phyloP scores from a whole-genome alignment of 257 asterid genomes.

The Salvia rosmarinus region DNA sequence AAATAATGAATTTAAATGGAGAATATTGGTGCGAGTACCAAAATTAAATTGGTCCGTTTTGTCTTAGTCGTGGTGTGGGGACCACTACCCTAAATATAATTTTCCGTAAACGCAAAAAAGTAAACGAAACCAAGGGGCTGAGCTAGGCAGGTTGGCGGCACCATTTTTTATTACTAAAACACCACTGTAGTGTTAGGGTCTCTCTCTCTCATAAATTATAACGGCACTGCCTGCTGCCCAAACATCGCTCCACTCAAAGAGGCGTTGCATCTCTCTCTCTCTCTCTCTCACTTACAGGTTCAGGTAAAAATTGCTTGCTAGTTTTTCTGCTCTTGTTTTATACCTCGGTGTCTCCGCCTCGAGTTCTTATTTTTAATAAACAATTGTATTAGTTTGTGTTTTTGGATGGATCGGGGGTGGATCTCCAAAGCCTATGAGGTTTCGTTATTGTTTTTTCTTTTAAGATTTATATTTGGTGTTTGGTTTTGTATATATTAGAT shows the following conservation, averaged over 20 bases:
- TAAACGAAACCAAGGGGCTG: slow-evolving; percentile 37
- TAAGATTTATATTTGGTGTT: not conserved
- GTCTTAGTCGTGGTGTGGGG: not conserved
- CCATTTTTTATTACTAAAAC: not conserved
- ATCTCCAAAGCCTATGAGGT: slow-evolving; percentile 28
- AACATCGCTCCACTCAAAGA: not conserved
- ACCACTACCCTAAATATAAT: not conserved
- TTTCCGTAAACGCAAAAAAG: not conserved
- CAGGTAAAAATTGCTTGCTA: slow-evolving; percentile 12
- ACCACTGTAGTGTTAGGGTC: slow-evolving; percentile 8
- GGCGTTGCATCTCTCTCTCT: slow-evolving; percentile 11
- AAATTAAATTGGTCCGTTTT: too few species aligned
- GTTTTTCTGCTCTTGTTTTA: slow-evolving; percentile 12
- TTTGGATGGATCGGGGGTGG: slow-evolving; percentile 29
- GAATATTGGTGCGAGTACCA: too few species aligned
- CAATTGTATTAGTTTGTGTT: not conserved
- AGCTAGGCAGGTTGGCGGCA: slow-evolving; percentile 30
- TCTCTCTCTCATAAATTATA: not conserved
- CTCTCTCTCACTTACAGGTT: not conserved
- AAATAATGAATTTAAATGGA: not conserved
- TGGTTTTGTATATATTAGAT: not conserved
- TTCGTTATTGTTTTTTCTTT: slow-evolving; percentile 7
- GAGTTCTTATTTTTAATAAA: not conserved
- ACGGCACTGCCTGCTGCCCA: not conserved
- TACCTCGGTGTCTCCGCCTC: slow-evolving; percentile 33